Conservation (phyloP, 805 yeast genomes). For the Priceomyces fermenticarens region DNA sequence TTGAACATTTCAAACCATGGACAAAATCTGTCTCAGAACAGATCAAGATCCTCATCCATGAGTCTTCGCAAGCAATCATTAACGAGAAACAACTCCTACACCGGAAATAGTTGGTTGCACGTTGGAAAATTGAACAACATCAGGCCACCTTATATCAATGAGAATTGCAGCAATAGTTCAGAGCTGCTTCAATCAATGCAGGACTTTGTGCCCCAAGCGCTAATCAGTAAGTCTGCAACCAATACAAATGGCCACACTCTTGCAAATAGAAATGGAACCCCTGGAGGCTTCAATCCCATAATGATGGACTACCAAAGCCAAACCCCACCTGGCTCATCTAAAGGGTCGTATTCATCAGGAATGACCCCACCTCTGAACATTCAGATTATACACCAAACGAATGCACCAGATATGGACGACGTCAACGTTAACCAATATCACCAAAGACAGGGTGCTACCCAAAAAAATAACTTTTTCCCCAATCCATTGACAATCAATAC, state of each 20-base stretch:
- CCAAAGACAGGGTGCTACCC: slow-evolving; percentile 19
- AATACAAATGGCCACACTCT: slow-evolving; percentile 3
- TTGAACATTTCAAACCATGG: slow-evolving; percentile 32
- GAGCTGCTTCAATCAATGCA: slow-evolving; percentile 44
- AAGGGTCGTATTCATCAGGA: slow-evolving; percentile 23
- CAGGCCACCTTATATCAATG: slow-evolving; percentile 20
- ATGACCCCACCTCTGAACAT: slow-evolving; percentile 9
- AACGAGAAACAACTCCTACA: slow-evolving; percentile 39
- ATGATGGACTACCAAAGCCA: slow-evolving; percentile 34
- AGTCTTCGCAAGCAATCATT: slow-evolving; percentile 42
- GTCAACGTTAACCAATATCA: slow-evolving; percentile 18
- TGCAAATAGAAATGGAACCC: slow-evolving; percentile 6
- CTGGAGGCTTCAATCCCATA: slow-evolving; percentile 29
- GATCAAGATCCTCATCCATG: slow-evolving; percentile 36
- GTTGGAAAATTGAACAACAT: slow-evolving; percentile 39
- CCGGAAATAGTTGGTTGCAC: slow-evolving; percentile 38
- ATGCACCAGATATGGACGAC: slow-evolving; percentile 29
- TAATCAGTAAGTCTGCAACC: slow-evolving; percentile 30
- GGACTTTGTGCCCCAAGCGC: slow-evolving; percentile 42
- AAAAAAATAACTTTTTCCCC: slow-evolving; percentile 24
- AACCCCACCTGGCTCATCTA: slow-evolving; percentile 36
- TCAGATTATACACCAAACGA: slow-evolving; percentile 9
- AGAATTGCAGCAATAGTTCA: slow-evolving; percentile 26
- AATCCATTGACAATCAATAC: slow-evolving; percentile 38
- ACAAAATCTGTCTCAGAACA: slow-evolving; percentile 14